A percentile compares a stretch with the other conserved stretches of the same genome.
phyloP scores from a whole-genome alignment of 345 rosid genomes.

The Sisymbrium irio region DNA sequence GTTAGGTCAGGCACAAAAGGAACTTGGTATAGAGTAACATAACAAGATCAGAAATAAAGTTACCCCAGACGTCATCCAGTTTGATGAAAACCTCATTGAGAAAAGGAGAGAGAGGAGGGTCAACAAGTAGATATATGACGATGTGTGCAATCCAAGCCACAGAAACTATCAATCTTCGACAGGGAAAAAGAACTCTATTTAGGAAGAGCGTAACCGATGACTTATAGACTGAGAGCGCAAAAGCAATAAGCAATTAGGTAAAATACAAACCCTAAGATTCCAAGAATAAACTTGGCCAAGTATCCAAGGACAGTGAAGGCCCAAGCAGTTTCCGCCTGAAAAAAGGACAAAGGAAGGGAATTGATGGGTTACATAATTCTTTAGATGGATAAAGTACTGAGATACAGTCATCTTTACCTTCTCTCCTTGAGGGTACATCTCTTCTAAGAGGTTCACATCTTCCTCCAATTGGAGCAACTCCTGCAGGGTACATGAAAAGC shows the following conservation, averaged over 20 bases:
- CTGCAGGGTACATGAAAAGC: slow-evolving; percentile 40
- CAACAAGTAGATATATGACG: slow-evolving; percentile 72
- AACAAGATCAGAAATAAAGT: slow-evolving; percentile 13
- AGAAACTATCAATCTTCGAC: slow-evolving; percentile 77
- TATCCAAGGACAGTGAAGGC: slow-evolving; percentile 92
- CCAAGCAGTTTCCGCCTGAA: slow-evolving; percentile 95
- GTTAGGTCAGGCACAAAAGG: neutral
- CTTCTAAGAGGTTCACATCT: slow-evolving; percentile 92
- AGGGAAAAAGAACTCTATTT: slow-evolving; percentile 2
- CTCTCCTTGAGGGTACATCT: slow-evolving; percentile 97
- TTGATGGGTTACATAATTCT: neutral
- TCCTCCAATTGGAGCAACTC: slow-evolving; percentile 91
- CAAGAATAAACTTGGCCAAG: slow-evolving; percentile 81
- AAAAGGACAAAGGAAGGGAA: slow-evolving; percentile 14
- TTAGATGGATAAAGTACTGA: neutral
- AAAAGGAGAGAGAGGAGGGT: slow-evolving; percentile 86
- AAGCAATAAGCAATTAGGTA: slow-evolving; percentile 1
- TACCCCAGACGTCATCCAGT: slow-evolving; percentile 96
- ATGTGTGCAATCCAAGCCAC: slow-evolving; percentile 97
- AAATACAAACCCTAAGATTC: slow-evolving; percentile 71
- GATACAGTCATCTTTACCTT: slow-evolving; percentile 44
- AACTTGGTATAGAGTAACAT: neutral
- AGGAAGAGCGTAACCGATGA: neutral
- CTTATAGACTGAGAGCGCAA: neutral
- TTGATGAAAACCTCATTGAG: slow-evolving; percentile 93